phyloP scores from a whole-genome alignment of 306 rosid species.

The Castanopsis chinensis region DNA sequence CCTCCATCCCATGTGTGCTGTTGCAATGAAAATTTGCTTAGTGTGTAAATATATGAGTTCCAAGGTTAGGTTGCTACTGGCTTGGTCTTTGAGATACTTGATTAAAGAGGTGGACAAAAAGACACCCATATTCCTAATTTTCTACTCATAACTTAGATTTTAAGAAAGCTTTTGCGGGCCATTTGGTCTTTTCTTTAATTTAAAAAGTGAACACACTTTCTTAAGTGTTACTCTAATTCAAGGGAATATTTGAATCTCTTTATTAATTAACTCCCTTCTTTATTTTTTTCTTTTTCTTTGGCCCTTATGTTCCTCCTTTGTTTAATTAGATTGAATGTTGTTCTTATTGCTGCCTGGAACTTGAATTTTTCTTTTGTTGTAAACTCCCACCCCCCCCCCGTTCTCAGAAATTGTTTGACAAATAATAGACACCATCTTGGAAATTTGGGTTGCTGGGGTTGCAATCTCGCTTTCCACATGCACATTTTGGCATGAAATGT shows the following conservation, averaged over 20 bases:
- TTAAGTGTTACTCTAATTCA: conserved; percentile 19
- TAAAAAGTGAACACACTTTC: conserved; percentile 48
- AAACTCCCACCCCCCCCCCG: neutral
- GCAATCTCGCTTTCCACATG: neutral
- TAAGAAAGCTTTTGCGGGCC: too few species aligned
- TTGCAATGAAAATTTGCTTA: conserved; percentile 12
- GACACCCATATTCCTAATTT: too few species aligned
- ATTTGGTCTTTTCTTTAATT: too few species aligned
- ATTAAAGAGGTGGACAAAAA: too few species aligned
- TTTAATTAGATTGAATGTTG: conserved; percentile 15
- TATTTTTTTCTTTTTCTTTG: neutral
- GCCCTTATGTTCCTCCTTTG: neutral
- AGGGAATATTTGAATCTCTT: conserved; percentile 37
- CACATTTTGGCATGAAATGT: conserved; percentile 26
- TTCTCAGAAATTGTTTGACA: neutral
- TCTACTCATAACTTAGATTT: too few species aligned
- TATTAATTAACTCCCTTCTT: neutral
- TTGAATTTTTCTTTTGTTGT: neutral
- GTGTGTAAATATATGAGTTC: conserved; percentile 24
- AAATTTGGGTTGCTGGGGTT: neutral
- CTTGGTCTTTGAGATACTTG: conserved; percentile 21
- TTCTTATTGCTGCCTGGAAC: neutral
- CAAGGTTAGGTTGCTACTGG: conserved; percentile 14
- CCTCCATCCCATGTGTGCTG: too few species aligned
- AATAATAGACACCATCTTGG: neutral